Base-by-base conservation (phyloP, 306 rosid species). In the Arachis stenosperma region DNA sequence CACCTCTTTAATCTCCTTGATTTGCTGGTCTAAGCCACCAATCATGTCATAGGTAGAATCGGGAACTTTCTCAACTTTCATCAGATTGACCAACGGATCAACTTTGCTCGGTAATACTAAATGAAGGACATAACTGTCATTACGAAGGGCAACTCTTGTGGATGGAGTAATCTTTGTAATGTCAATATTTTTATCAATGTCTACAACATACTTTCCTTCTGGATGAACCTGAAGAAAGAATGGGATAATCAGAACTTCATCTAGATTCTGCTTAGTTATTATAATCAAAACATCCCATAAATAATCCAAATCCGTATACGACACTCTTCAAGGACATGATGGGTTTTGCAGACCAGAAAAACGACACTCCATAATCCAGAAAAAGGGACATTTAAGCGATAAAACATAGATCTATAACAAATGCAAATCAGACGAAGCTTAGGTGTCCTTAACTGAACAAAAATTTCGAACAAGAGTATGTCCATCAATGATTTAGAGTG, bases 21-120 rank as follows among this genome's bases (percentile, higher is more conserved):
- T 95, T 82, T 95, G 99, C 85, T 95, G 99, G 78, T 95, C 99
- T 46, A 95, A 90, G 67, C 99, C 99, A 87, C 99, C 99, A 65
- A 95, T 95, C 98, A 95, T 95, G 75, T 95, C 99, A 78, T 91
- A 95, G 0, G 99, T 95, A 60, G 99, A 95, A 78, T 95, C 98
- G n/a, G 99, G 99, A 78, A 95, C 99, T 74, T 95, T 95, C 74
- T 95, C 99, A 65, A 95, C 99, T 81, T 95, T 95, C 99, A 95
- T 95, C 65, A 95, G 92, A 81, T 95, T 91, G 76, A 95, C 99
- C 71, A 95, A 69, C 2, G 99, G 98, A 84, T 95, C 99, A 44
- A 95, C 99, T 92, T 95, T 95, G 90, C 99, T 95, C 4, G 99
- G 99, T 81, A 95, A 82, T 66, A 95, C 11, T 76, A 95, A 83